Base-by-base conservation (phyloP, 108 stramenopile genomes). In the Skeletonema potamos region DNA sequence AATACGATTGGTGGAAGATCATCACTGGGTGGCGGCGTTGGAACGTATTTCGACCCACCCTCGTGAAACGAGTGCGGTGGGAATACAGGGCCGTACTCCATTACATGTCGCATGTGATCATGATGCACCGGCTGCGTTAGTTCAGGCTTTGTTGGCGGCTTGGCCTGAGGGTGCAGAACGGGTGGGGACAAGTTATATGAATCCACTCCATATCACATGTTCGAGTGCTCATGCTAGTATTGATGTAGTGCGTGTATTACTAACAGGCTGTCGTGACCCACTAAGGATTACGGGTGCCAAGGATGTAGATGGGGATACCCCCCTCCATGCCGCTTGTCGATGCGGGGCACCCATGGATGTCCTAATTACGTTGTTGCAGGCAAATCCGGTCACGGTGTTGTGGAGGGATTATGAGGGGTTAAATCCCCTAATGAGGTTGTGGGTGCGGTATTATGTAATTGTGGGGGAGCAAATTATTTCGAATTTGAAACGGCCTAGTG, bases 71-170 rank as follows among this genome's bases (percentile, higher is more conserved):
- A 28, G 27, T 1, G 34, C 64, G 18, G 79, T 79, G 20, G 87
- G 85, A 10, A 72, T 74, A 18, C 85, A 86, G 51, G 87, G 87
- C 3, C 60, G 87, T 44, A 82, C 85, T 0, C 82, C 87, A 11
- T 70, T 89, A 9, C 85, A 86, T 48, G 76, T 86, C 7, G 87
- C 87, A 12, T 86, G 85, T 58, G 85, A 89, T 74, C 85, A 86
- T 58, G 85, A 86, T 63, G 85, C 84, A 29, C 87, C 87, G 1
- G 82, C 87, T 9, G 58, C 41, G 24, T 68, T 89, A 2, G 70
- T 89, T 4, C 65, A 83, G 43, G 80, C 85, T 12, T 55, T 89
- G 15, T 55, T 89, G 44, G 64, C 60, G 12, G 87, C 82, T 0
- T 83, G 82, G 70, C 87, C 87, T 9, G 85, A 84, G 44, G 87